These are phyloP conservation scores for Gyrodon lividus DNA, from an alignment of 768 basidiomycete genomes.

Conservation along the genomic window DNA sequence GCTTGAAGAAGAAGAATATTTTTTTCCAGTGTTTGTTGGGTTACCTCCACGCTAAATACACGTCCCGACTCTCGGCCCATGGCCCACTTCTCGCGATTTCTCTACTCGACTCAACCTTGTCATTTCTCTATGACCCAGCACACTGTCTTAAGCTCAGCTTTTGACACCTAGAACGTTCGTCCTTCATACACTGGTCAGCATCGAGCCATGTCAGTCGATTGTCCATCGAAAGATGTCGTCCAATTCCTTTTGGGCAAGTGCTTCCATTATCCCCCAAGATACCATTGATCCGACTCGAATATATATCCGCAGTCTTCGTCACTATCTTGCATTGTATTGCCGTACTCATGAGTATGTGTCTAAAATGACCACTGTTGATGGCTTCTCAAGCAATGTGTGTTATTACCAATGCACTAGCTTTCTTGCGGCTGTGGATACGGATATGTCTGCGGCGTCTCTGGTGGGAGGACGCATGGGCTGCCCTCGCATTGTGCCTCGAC, in stretches of 20 bases:
- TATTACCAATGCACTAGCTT: background rate
- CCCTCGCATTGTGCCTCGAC: conserved; percentile 3
- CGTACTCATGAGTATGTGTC: conserved; percentile 5
- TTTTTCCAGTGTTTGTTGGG: background rate
- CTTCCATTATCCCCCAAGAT: background rate
- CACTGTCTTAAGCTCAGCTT: too few relatives aligned
- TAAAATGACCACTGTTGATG: background rate
- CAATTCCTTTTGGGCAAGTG: conserved; percentile 4
- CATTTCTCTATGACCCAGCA: too few relatives aligned
- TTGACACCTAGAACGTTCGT: too few relatives aligned
- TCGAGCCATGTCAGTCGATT: background rate
- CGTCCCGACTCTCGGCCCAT: background rate
- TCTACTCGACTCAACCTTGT: background rate
- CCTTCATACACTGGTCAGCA: background rate
- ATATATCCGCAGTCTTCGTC: conserved; percentile 3
- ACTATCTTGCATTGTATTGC: conserved; percentile 12
- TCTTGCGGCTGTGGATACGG: conserved; percentile 10
- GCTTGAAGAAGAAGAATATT: too few relatives aligned
- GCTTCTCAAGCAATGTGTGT: background rate
- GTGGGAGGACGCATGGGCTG: conserved; percentile 16
- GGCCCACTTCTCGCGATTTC: background rate
- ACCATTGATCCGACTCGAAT: background rate
- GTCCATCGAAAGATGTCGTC: background rate
- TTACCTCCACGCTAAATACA: background rate
- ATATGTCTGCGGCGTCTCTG: conserved; percentile 7